These are phyloP conservation scores for Psilocybe cyanescens DNA, from an alignment of 768 basidiomycete genomes.

Conservation along the genomic window DNA sequence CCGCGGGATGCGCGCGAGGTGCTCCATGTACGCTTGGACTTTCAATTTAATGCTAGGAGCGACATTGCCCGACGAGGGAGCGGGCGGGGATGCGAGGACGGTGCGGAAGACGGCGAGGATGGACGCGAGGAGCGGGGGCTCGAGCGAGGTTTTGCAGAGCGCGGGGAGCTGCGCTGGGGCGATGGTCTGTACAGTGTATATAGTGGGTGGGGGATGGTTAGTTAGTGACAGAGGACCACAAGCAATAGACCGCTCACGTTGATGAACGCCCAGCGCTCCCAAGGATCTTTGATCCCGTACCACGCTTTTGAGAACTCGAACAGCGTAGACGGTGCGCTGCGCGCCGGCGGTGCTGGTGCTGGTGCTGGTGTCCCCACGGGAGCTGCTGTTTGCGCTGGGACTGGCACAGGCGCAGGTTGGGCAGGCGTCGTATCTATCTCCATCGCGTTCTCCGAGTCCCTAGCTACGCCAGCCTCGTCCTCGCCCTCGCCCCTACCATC, in stretches of 20 bases:
- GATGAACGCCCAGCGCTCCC: constrained; percentile 62
- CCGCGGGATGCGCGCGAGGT: constrained; percentile 58
- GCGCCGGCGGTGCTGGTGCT: neutral
- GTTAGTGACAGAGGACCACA: no score
- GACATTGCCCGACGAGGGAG: neutral
- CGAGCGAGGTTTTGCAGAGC: constrained; percentile 73
- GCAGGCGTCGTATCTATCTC: neutral
- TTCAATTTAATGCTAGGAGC: constrained; percentile 7
- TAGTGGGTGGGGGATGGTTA: no score
- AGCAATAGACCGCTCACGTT: constrained; percentile 36
- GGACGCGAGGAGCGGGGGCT: constrained; percentile 61
- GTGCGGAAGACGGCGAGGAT: constrained; percentile 56
- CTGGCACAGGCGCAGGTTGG: neutral
- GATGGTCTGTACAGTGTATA: constrained; percentile 45
- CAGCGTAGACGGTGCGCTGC: constrained; percentile 41
- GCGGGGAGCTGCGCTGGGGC: constrained; percentile 57
- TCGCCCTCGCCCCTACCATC: neutral
- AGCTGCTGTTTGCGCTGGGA: neutral
- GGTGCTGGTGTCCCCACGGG: neutral
- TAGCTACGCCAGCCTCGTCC: no score
- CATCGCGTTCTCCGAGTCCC: no score
- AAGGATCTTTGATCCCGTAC: constrained; percentile 43
- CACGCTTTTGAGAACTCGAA: constrained; percentile 69
- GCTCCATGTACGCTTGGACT: constrained; percentile 52
- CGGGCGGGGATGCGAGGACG: constrained; percentile 21